Evolutionary conservation across 1,284 basidiomycete genomes (phyloP), one percentile per base, ranked within the genome.

Genomic region (Exobasidium rhododendri): DNA sequence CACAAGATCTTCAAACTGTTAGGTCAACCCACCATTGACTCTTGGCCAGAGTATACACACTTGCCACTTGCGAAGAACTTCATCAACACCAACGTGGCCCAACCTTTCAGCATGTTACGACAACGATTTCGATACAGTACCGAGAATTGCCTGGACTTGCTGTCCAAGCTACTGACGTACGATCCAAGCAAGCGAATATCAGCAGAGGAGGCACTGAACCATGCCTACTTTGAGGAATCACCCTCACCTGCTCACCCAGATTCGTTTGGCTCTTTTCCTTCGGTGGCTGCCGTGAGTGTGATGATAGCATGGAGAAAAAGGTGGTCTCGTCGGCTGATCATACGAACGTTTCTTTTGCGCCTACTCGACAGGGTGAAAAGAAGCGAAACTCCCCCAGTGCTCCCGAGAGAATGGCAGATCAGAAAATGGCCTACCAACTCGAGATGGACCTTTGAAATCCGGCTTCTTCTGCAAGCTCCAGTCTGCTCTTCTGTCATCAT

Each of bases 161-260:
- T 99, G 65, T 87, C 89, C 72, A 85, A 85, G 17, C 79, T 98
- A 43, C 82, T 99, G 64, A 87, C 88, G 13, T 98, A 97, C 77
- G 92, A 98, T 78, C 94, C 96, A 0, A 85, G 86, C 14, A 82
- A 85, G 64, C 84, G 96, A 49, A 89, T 97, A 59, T 85, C 86
- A 35, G 94, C 94, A 0, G 89, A 89, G 62, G 90, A 93, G 65
- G 96, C 93, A 2, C 79, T 93, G 46, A 84, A 87, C 67, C 96
- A 99, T 82, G 87, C 89, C 1, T 99, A 94, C 80, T 99, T 98
- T 2, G 29, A 71, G 3, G 96, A 99, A 81, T 88, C 90, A 0
- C 96, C 96, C 0, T 81, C 90, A 44, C 94, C 96, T 0, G 97
- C 98, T 74, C 94, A 98, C 80, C 92, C 93, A n/a, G 93, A 97